Conservation (phyloP, 2,329 filamentous ascomycete genomes). For the Cryphonectria radicalis region DNA sequence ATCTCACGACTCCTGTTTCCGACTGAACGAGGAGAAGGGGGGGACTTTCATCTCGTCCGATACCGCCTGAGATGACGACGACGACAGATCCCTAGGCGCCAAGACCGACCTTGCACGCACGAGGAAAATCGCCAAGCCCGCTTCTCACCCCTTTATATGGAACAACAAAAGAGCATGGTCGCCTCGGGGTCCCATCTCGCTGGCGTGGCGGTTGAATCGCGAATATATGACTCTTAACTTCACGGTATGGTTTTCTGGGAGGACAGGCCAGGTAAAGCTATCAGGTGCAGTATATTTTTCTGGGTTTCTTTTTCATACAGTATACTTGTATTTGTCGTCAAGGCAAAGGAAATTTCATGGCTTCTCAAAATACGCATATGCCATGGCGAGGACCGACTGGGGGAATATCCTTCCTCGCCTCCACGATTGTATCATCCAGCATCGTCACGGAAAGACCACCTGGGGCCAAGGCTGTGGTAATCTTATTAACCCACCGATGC, state of each 20-base stretch:
- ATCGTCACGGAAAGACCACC: neutral
- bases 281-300: neutral
- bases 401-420: neutral
- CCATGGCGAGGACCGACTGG: neutral
- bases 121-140: neutral
- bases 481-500: neutral
- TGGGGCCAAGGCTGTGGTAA: neutral
- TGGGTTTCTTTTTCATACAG: neutral
- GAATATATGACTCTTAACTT: neutral
- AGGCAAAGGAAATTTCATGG: neutral
- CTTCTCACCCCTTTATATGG: neutral
- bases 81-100: neutral
- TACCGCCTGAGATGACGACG: neutral
- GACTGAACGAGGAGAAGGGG: neutral
- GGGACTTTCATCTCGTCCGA: neutral
- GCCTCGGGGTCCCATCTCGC: neutral
- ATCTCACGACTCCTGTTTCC: conserved; percentile 9
- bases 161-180: neutral
- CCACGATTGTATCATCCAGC: neutral
- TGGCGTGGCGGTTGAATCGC: neutral
- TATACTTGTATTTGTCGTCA: neutral
- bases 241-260: neutral
- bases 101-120: neutral
- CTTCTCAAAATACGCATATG: neutral
- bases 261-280: neutral